A percentile compares a stretch with the other conserved stretches of the same genome.
phyloP scores from a whole-genome alignment of 345 rosid genomes.

The Capsella bursapastoris region DNA sequence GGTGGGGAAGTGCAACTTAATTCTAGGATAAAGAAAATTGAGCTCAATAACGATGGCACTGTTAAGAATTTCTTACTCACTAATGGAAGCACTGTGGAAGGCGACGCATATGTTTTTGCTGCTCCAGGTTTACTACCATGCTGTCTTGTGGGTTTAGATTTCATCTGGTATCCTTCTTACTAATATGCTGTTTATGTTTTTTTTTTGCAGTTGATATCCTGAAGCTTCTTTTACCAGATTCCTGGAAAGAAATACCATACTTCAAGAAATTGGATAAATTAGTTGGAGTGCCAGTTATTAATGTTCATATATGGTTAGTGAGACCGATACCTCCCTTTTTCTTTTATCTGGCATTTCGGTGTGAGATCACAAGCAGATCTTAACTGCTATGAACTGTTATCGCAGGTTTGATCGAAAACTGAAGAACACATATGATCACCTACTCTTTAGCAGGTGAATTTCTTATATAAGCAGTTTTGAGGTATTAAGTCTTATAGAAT shows the following conservation, averaged over 20 bases:
- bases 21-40: conserved; percentile 83
- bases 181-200: conserved; percentile 28
- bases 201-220: conserved; percentile 69
- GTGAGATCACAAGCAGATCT: neutral
- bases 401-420: conserved; percentile 94
- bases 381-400: conserved; percentile 30
- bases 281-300: conserved; percentile 96
- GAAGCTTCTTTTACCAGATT: conserved; percentile 86
- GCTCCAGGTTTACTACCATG: conserved; percentile 68
- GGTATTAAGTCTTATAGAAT: neutral
- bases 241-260: conserved; percentile 82
- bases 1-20: conserved; percentile 86
- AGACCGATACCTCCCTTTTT: conserved; percentile 19
- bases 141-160: neutral
- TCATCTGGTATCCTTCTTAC: conserved; percentile 21
- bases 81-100: conserved; percentile 70
- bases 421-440: conserved; percentile 83
- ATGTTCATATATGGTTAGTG: conserved; percentile 96
- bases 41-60: conserved; percentile 77
- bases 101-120: conserved; percentile 88
- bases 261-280: conserved; percentile 87
- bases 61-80: conserved; percentile 72
- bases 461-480: neutral
- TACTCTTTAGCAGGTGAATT: conserved; percentile 91
- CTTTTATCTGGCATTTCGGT: too few species aligned